phyloP scores from a whole-genome alignment of 2,329 filamentous ascomycete genomes.

The Albifimbria verrucaria region DNA sequence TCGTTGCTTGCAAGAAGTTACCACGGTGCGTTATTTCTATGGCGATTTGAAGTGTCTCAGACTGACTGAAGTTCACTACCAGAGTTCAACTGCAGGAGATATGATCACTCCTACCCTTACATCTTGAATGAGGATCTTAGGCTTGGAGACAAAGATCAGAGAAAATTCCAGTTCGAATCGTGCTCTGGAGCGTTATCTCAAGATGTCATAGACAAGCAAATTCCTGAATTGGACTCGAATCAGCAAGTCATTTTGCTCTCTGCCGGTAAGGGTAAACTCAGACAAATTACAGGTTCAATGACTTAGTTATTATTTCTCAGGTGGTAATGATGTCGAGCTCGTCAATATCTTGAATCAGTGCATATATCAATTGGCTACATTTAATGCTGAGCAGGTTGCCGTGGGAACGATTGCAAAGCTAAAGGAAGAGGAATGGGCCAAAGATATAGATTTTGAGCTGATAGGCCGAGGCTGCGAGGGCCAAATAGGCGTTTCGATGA shows the following conservation, averaged over 20 bases:
- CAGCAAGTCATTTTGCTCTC: conserved; percentile 10
- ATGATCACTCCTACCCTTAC: conserved; percentile 10
- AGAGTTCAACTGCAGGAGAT: conserved; percentile 11
- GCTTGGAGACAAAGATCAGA: conserved; percentile 6
- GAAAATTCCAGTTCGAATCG: conserved; percentile 13
- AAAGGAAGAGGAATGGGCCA: not conserved
- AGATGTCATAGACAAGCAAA: conserved; percentile 10
- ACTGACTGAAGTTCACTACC: not conserved
- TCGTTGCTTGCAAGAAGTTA: not conserved
- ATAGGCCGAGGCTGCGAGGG: not conserved
- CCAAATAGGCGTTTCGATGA: not conserved
- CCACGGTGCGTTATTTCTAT: not conserved
- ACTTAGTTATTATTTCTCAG: not conserved
- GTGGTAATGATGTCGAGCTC: conserved; percentile 7
- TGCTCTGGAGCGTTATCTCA: conserved; percentile 12
- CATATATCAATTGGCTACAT: conserved; percentile 1
- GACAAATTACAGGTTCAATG: not conserved
- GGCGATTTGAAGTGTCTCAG: not conserved
- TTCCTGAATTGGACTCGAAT: conserved; percentile 5
- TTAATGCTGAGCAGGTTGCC: not conserved
- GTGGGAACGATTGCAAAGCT: not conserved
- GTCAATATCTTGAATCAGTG: conserved; percentile 15
- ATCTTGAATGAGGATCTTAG: conserved; percentile 9
- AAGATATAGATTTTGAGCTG: not conserved
- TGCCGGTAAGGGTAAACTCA: conserved; percentile 3